Percentiles rank a stretch among this genome's conserved stretches.
These are phyloP conservation scores for Tetrahymena malaccensis DNA, from an alignment of 73 alveolate species.

Conservation along the genomic window DNA sequence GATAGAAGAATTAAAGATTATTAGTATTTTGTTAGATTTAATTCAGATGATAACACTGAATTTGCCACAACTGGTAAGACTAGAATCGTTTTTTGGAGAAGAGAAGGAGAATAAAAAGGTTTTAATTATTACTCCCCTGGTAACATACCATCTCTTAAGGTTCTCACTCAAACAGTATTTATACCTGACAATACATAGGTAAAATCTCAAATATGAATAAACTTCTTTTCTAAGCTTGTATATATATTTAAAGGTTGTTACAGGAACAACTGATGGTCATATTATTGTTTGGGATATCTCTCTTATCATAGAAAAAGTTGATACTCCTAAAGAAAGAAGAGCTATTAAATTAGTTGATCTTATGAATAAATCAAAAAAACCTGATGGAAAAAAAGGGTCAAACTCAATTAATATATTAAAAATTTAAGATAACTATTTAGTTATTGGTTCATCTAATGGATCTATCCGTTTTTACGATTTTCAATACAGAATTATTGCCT, in stretches of 20 bases:
- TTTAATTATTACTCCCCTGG: constrained; percentile 67
- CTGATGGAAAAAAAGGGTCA: constrained; percentile 75
- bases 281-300: constrained; percentile 96
- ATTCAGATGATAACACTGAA: constrained; percentile 3
- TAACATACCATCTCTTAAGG: constrained; percentile 38
- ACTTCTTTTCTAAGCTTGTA: background rate
- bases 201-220: background rate
- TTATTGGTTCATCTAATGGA: constrained; percentile 94
- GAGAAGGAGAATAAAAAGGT: constrained; percentile 59
- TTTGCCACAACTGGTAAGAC: constrained; percentile 68
- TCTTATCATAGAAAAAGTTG: constrained; percentile 90
- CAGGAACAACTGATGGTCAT: constrained; percentile 93
- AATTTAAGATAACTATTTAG: constrained; percentile 85
- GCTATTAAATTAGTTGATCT: constrained; percentile 87
- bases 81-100: constrained; percentile 64
- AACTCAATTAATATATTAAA: constrained; percentile 81
- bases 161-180: constrained; percentile 88
- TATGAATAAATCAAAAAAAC: constrained; percentile 62
- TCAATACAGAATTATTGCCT: constrained; percentile 86
- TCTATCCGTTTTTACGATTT: constrained; percentile 94
- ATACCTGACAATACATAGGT: constrained; percentile 82
- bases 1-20: background rate
- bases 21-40: constrained; percentile 8
- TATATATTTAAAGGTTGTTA: constrained; percentile 35
- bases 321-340: constrained; percentile 89